Percentiles rank a stretch among this genome's conserved stretches.
phyloP scores from a whole-genome alignment of 352 stramenopile genomes.

The Globisporangium barbulae region DNA sequence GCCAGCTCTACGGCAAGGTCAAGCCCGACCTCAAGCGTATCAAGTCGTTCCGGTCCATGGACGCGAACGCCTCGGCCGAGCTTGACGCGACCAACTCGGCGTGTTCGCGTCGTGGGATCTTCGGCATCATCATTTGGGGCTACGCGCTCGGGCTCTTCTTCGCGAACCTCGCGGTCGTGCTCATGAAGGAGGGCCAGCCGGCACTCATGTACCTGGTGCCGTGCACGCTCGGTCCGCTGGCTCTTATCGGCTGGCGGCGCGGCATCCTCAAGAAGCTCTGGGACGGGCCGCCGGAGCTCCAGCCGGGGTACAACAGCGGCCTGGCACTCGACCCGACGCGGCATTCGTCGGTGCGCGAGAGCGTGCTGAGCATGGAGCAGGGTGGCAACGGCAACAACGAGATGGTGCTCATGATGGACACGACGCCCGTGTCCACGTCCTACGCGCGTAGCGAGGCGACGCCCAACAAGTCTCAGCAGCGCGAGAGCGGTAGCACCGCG shows the following conservation, averaged over 20 bases:
- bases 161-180: slow-evolving; percentile 92
- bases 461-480: slow-evolving; percentile 13
- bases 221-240: slow-evolving; percentile 86
- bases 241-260: slow-evolving; percentile 65
- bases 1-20: slow-evolving; percentile 60
- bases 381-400: slow-evolving; percentile 30
- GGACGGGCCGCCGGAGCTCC: slow-evolving; percentile 77
- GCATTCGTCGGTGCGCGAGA: slow-evolving; percentile 17
- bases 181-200: slow-evolving; percentile 92
- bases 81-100: slow-evolving; percentile 32
- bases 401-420: slow-evolving; percentile 36
- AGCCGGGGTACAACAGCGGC: slow-evolving; percentile 14
- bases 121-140: slow-evolving; percentile 85
- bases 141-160: slow-evolving; percentile 93
- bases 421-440: slow-evolving; percentile 41
- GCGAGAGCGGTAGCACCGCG: not conserved
- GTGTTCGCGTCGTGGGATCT: slow-evolving; percentile 50
- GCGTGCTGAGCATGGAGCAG: slow-evolving; percentile 21
- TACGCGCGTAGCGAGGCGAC: slow-evolving; percentile 41
- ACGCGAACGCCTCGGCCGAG: slow-evolving; percentile 22
- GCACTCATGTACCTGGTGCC: slow-evolving; percentile 96
- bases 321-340: slow-evolving; percentile 5
- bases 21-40: slow-evolving; percentile 42
- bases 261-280: slow-evolving; percentile 89
- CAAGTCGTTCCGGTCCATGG: slow-evolving; percentile 30